Conservation (phyloP, 2,329 filamentous ascomycete species). For the Phoma herbarum region DNA sequence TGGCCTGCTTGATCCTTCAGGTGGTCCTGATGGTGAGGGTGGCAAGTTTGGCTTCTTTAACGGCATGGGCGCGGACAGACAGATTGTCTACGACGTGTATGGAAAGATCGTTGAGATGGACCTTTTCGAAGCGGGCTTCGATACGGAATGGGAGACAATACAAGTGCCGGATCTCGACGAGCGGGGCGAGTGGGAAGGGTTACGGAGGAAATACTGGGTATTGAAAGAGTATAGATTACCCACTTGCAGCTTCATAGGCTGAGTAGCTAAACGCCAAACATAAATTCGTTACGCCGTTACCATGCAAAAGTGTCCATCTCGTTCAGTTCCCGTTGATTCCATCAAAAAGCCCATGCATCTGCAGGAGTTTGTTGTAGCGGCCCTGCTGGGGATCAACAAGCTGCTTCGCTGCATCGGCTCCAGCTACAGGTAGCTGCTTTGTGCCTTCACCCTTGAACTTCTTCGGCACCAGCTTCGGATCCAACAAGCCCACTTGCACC, state of each 20-base stretch:
- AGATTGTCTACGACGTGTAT: conserved; percentile 96
- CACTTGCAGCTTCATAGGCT: conserved; percentile 76
- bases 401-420: conserved; percentile 54
- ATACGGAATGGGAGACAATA: conserved; percentile 85
- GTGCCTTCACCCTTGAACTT: conserved; percentile 50
- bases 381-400: conserved; percentile 53
- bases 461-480: conserved; percentile 62
- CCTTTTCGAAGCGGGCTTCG: conserved; percentile 85
- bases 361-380: conserved; percentile 53
- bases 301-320: neutral
- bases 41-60: conserved; percentile 72
- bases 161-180: conserved; percentile 75
- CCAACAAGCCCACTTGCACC: conserved; percentile 64
- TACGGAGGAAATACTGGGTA: conserved; percentile 89
- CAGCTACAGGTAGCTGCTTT: conserved; percentile 53
- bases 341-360: conserved; percentile 47
- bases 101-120: conserved; percentile 90
- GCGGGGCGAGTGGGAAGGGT: conserved; percentile 85
- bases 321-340: conserved; percentile 10
- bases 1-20: conserved; percentile 71
- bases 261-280: conserved; percentile 36
- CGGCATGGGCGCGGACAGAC: conserved; percentile 87
- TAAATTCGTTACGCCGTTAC: conserved; percentile 1
- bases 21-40: conserved; percentile 51
- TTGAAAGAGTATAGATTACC: conserved; percentile 80